phyloP scores from a whole-genome alignment of 2,329 filamentous ascomycete species.

The Colletotrichum gigasporum region DNA sequence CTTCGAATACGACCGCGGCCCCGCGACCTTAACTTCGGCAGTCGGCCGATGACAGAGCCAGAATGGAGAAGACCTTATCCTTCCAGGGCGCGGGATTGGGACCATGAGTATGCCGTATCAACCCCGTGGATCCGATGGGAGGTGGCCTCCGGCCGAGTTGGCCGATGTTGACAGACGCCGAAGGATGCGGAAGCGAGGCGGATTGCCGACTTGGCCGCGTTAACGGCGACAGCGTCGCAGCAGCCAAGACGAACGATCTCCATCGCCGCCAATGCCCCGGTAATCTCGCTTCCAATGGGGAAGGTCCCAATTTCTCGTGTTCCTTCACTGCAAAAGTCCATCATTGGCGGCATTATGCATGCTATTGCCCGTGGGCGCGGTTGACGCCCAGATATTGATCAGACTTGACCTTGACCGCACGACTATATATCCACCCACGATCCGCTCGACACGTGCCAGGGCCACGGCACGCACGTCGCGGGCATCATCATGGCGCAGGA shows the following conservation, averaged over 20 bases:
- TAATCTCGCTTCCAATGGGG: slow-evolving; percentile 10
- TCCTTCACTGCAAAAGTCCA: background rate
- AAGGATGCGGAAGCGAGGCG: background rate
- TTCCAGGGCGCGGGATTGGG: background rate
- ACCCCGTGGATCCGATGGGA: too few species aligned
- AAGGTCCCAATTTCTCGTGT: slow-evolving; percentile 29
- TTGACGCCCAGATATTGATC: background rate
- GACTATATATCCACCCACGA: slow-evolving; percentile 9
- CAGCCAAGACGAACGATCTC: slow-evolving; percentile 3
- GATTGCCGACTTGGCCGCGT: slow-evolving; percentile 8
- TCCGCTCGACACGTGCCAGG: slow-evolving; percentile 48
- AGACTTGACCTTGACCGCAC: too few species aligned
- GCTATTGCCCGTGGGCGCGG: too few species aligned
- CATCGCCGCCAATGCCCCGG: background rate
- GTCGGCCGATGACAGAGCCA: background rate
- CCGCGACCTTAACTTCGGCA: slow-evolving; percentile 16
- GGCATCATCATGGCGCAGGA: slow-evolving; percentile 56
- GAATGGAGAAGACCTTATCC: background rate
- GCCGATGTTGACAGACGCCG: background rate
- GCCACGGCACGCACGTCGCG: slow-evolving; percentile 56
- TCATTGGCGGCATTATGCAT: background rate
- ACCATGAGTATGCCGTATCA: too few species aligned
- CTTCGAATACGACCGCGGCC: slow-evolving; percentile 18
- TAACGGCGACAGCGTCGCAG: background rate
- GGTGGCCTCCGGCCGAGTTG: too few species aligned